Evolutionary conservation across 805 yeast species (phyloP), one percentile per base, ranked within the genome.

Genomic region (Cyberlindnera americana): DNA sequence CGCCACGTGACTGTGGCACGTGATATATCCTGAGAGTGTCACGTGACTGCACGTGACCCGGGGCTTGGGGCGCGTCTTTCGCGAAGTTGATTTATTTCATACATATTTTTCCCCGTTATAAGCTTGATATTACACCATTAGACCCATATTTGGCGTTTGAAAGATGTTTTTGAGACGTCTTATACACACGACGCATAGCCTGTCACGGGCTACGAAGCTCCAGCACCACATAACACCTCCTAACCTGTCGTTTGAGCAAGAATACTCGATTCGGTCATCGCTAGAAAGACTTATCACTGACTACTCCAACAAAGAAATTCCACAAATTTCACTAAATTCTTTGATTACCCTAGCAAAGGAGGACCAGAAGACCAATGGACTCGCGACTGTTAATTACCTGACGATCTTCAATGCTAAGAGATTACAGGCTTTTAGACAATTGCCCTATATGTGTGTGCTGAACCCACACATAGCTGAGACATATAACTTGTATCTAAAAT

Each of bases 401-500:
- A 57, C 83, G 17, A 71, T 77, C 1, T 71, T 76, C 50, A 79
- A 88, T 40, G 86, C 95, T 7, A 76, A 81, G 38, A 69, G 96
- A 46, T 60, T 89, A 14, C 70, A 73, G 23, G 82, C 81, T 21
- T 77, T 91, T 48, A 73, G 91, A 47, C 67, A 73, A 31, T 65
- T 91, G 39, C 96, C 96, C 0, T 91, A 88, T 59, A 73, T 90
- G 50, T 88, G 83, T 33, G 82, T 89, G 40, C 62, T 91, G 46
- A 91, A 91, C 57, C 97, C 97, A 6, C 78, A 86, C 53, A 81
- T 91, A 37, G 83, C 91, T 10, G 77, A 77, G 50, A 81, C 85
- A 17, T 87, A 88, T 65, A 71, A 77, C 51, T 63, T 81, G 34
- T 91, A 91, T 64, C 65, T 87, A 47, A 70, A 77, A 41, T 81